Evolutionary conservation across 441 rosid species (phyloP), one percentile per base, ranked within the genome.

Genomic region (Populus trichocarpa): DNA sequence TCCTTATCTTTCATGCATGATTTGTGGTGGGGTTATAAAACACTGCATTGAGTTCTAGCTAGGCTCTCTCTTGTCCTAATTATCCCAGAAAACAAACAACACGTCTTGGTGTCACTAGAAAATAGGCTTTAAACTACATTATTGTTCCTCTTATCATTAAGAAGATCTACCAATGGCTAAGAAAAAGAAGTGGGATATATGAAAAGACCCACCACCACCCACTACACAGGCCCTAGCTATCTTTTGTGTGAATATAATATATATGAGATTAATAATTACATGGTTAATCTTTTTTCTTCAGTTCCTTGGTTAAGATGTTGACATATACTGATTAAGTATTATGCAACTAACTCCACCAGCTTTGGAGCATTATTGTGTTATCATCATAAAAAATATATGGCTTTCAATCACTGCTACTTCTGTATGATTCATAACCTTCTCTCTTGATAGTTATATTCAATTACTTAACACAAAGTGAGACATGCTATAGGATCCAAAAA

Each of bases 331-430:
- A 77, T 82, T 75, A 76, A 81, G 69, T 68, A 77, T 75, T 13
- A 73, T 67, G 82, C 76, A 74, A 80, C 85, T 70, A 80, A 77
- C 77, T 75, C 86, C 86, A 87, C 88, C 86, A 74, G 84, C 87
- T 77, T 84, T 53, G 86, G 83, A 87, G 75, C 75, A 82, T 79
- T 65, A 76, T 66, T 80, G 22, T 20, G 46, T 23, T 28, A 36
- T 53, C 18, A 18, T 25, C 77, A n/a, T 1, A 23, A 13, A 2
- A 33, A 33, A 33, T 1, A 33, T 1, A 33, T 33, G 36, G 36
- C 36, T 33, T 33, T 6, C 36, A 33, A 6, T 33, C 36, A 33
- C 36, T 33, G 36, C 36, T 33, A 33, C 36, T 33, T 2, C 20
- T 69, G 9, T 68, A 20, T 40, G 50, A 46, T 40, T 46, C 32